A percentile compares a stretch with the other conserved stretches of the same genome.
phyloP scores from a whole-genome alignment of 129 eudicot genomes.

The Logfia minima region DNA sequence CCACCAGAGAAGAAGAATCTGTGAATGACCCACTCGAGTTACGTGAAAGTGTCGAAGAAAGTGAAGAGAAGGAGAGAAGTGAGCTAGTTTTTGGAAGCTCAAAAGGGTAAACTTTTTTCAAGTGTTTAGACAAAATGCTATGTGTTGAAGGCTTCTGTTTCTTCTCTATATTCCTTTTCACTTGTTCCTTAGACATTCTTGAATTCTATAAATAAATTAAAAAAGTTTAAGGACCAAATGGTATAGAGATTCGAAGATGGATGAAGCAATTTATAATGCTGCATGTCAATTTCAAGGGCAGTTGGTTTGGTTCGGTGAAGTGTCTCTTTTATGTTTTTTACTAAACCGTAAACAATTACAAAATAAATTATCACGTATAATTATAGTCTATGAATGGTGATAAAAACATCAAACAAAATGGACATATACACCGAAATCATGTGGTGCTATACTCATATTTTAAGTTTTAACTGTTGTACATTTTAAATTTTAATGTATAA shows the following conservation, averaged over 20 bases:
- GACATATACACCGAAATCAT: no score
- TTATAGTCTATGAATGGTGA: no score
- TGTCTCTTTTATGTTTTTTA: conserved; percentile 28
- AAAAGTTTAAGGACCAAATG: conserved; percentile 13
- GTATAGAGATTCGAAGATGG: conserved; percentile 30
- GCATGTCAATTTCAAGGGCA: conserved; percentile 9
- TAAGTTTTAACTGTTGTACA: no score
- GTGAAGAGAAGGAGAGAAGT: conserved; percentile 60
- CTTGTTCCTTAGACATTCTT: conserved; percentile 57
- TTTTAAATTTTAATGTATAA: no score
- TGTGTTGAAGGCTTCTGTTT: conserved; percentile 41
- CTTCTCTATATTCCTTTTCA: conserved; percentile 37
- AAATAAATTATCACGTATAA: no score
- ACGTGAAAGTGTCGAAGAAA: conserved; percentile 56
- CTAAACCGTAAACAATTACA: no score
- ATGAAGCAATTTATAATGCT: conserved; percentile 10
- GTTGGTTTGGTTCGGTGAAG: conserved; percentile 34
- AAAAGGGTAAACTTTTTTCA: conserved; percentile 68
- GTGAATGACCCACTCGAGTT: conserved; percentile 56
- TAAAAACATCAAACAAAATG: no score
- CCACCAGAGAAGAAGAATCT: conserved; percentile 50
- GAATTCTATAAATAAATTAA: background rate
- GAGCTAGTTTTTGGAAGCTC: conserved; percentile 55
- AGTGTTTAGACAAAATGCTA: conserved; percentile 43
- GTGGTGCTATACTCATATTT: no score